Base-by-base conservation (phyloP, 495 filamentous ascomycete genomes). In the Xylaria curta region DNA sequence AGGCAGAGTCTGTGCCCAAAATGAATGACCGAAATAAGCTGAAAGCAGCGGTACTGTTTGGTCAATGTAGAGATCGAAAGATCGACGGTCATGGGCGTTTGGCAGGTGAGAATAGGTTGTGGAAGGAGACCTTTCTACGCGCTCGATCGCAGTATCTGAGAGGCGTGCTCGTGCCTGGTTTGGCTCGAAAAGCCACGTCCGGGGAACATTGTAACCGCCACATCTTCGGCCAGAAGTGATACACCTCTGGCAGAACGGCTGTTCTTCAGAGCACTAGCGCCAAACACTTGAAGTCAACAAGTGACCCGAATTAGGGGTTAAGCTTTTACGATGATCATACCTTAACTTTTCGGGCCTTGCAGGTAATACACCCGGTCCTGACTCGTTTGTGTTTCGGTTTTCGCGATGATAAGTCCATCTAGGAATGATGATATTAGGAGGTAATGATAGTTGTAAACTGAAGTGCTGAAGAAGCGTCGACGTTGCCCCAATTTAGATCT, bases 161-260 rank as follows among this genome's bases (percentile, higher is more conserved):
- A 53, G 21, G 49, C 38, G 12, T 42, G 49, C 49, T 53, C 9
- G 49, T 8, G 8, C 9, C 49, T 53, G 49, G 21, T 53, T 53
- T 24, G 49, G 49, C 21, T 53, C 49, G 21, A 53, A 53, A 13
- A 53, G 21, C 49, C 49, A 53, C 26, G 49, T 4, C 9, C 21
- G 49, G 21, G 49, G 49, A 26, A 53, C 8, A 53, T 53, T 13
- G 49, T 53, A 53, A n/a, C 49, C 49, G 12, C 49, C 49, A 26
- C 49, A 53, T 53, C 6, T 53, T 24, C 49, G 49, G 8, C 21
- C 49, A 26, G 49, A 53, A 26, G 49, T 26, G 21, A 53, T 26
- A 53, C 49, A 53, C 21, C 49, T 53, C 49, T 53, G 49, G 49
- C 49, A 53, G 49, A 26, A 53, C 49, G 49, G 49, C 8, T 53